Evolutionary conservation across 768 basidiomycete species (phyloP).

Genomic region (Gloeostereum incarnatum): DNA sequence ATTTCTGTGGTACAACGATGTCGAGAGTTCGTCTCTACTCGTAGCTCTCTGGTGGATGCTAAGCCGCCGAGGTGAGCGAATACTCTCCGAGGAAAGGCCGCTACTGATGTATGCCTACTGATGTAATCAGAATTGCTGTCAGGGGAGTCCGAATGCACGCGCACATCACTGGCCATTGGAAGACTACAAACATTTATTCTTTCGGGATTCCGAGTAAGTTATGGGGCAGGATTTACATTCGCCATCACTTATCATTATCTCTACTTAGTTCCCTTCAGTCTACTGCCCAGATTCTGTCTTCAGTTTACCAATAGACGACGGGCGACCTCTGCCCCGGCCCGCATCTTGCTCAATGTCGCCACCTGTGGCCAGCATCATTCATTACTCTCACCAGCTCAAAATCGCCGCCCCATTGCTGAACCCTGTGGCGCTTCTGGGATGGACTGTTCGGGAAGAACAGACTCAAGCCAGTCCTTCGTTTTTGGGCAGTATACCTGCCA

Average conservation of each 20-base stretch:
- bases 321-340: constrained; percentile 2
- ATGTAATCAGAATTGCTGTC: constrained; percentile 20
- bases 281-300: constrained; percentile 36
- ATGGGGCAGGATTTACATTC: not conserved
- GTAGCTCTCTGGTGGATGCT: constrained; percentile 42
- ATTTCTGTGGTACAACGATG: constrained; percentile 18
- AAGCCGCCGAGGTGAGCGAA: constrained; percentile 23
- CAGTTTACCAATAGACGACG: constrained; percentile 22
- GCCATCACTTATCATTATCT: not conserved
- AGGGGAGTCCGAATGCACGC: constrained; percentile 17
- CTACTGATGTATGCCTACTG: constrained; percentile 7
- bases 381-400: constrained; percentile 30
- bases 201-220: constrained; percentile 29
- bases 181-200: constrained; percentile 29
- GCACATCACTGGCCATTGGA: constrained; percentile 16
- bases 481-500: no score
- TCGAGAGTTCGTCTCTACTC: constrained; percentile 25
- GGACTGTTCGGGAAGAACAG: constrained; percentile 21
- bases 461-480: no score
- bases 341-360: constrained; percentile 19
- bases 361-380: constrained; percentile 22
- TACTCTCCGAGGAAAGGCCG: constrained; percentile 1
- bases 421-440: constrained; percentile 27
- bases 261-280: constrained; percentile 26
- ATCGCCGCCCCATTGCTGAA: constrained; percentile 31